Evolutionary conservation across 768 basidiomycete genomes (phyloP).

Genomic region (Porphyrellus cyaneotinctus): DNA sequence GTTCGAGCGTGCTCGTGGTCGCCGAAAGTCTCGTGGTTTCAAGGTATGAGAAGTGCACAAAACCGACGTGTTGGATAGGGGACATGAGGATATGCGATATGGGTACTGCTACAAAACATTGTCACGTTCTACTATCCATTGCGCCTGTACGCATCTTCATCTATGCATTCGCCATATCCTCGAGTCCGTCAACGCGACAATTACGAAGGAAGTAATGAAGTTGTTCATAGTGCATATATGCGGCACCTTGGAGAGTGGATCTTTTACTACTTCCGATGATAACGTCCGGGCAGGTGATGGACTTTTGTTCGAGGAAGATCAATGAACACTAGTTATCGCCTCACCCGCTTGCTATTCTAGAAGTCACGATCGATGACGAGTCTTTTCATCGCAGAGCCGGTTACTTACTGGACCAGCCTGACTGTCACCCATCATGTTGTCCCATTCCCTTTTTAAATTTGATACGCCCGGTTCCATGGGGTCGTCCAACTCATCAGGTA

Average conservation of each 20-base stretch:
- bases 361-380: background rate
- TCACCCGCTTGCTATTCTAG: conserved; percentile 23
- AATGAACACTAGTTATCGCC: background rate
- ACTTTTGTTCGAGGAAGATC: background rate
- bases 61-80: conserved; percentile 31
- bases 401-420: conserved; percentile 17
- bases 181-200: conserved; percentile 1
- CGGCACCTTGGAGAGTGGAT: background rate
- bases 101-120: conserved; percentile 24
- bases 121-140: conserved; percentile 18
- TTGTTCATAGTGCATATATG: background rate
- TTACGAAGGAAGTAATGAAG: background rate
- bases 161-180: conserved; percentile 26
- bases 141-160: conserved; percentile 21
- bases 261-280: background rate
- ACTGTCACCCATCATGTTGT: conserved; percentile 13
- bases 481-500: conserved; percentile 3
- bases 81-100: conserved; percentile 33
- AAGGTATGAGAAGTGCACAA: conserved; percentile 66
- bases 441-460: conserved; percentile 24
- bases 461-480: conserved; percentile 10
- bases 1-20: conserved; percentile 98
- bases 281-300: background rate
- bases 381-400: background rate
- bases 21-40: conserved; percentile 97